Evolutionary conservation across 352 stramenopile genomes (phyloP), one percentile per base, ranked within the genome.

Genomic region (Globisporangium splendens): DNA sequence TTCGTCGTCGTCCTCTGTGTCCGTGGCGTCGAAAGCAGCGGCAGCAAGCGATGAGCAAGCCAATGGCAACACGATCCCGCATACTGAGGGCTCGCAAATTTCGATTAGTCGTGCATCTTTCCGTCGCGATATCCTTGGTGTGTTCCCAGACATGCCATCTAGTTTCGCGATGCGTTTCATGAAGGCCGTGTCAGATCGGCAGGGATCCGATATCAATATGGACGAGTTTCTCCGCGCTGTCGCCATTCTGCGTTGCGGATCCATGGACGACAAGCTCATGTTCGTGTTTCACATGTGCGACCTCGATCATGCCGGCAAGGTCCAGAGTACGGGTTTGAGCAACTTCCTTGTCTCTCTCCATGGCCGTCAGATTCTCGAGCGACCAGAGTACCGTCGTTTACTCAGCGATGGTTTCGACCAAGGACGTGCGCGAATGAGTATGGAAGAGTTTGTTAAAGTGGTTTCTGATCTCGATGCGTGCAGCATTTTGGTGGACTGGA

Each of bases 261-360:
- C 77, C 1, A 69, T 90, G 43, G 81, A 89, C 1, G 86, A 95
- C 63, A 76, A 88, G 43, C 72, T 94, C 39, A 68, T 75, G 11
- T 93, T 94, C 28, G 80, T 87, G 41, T 95, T 91, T 66, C 80
- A 91, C 60, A 95, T 95, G 86, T 95, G 86, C 62, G 86, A 95
- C 66, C 65, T 93, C 18, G 86, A 95, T 50, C 86, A 95, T 56
- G 72, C 85, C 20, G 82, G 80, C 15, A 95, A 95, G 63, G 75
- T 95, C 8, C 86, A 95, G 56, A 92, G 82, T 62, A 93, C 86
- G 20, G 84, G 84, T 1, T 61, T 95, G 7, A 91, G 81, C 62
- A 95, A 95, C 62, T 91, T 95, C 52, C 63, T 93, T 22, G 79
- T 95, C 18, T 93, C 82, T 22, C 66, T 95, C 12, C 73, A 94